Conservation (phyloP, 768 basidiomycete species). For the Tylopilus sp. region DNA sequence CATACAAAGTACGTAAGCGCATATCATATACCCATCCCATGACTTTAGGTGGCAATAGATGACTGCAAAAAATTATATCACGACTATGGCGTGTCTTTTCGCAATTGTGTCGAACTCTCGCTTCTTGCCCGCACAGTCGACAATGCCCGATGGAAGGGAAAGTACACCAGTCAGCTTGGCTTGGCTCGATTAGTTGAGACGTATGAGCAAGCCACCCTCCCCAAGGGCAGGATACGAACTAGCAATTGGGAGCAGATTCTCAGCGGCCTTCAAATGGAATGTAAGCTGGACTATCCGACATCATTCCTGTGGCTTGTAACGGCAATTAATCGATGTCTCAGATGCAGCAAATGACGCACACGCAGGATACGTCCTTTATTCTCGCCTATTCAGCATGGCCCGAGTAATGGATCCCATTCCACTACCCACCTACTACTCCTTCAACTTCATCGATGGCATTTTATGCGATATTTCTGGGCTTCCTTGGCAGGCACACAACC, state of each 20-base stretch:
- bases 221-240: slow-evolving; percentile 57
- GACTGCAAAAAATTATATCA: slow-evolving; percentile 65
- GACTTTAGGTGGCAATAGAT: slow-evolving; percentile 37
- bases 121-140: slow-evolving; percentile 69
- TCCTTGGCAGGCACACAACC: slow-evolving; percentile 58
- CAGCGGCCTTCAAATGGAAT: slow-evolving; percentile 47
- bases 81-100: slow-evolving; percentile 39
- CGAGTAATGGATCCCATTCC: slow-evolving; percentile 32
- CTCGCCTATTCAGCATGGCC: slow-evolving; percentile 43
- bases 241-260: slow-evolving; percentile 70
- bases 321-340: slow-evolving; percentile 25
- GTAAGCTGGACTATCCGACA: slow-evolving; percentile 39
- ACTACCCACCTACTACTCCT: slow-evolving; percentile 47
- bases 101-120: slow-evolving; percentile 64
- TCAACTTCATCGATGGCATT: slow-evolving; percentile 47
- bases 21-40: not conserved
- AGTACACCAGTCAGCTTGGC: slow-evolving; percentile 56
- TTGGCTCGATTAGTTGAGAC: slow-evolving; percentile 61
- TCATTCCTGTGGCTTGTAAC: not conserved
- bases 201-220: slow-evolving; percentile 50
- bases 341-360: slow-evolving; percentile 76
- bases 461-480: slow-evolving; percentile 38
- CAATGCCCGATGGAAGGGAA: slow-evolving; percentile 69
- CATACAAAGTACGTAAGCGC: slow-evolving; percentile 53
- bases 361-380: slow-evolving; percentile 55